Evolutionary conservation across 768 basidiomycete genomes (phyloP), one percentile per base, ranked within the genome.

Genomic region (Mrakia blollopis): DNA sequence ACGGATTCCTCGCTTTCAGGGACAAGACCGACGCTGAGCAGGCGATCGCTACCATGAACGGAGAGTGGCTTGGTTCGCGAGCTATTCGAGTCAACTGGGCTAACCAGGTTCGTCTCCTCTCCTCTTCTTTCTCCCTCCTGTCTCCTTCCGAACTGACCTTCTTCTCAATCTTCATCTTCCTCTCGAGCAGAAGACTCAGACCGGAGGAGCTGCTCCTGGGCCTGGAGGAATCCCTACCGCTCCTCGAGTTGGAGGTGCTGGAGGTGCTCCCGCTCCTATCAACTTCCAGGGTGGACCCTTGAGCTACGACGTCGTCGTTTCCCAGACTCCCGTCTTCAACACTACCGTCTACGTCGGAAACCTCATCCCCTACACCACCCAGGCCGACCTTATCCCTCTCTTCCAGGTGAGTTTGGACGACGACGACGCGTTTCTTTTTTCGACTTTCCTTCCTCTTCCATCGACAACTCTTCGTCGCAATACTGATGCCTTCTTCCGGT

Each of bases 81-180:
- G 97, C 97, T 79, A 99, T 99, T 82, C 91, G 97, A 80, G 96
- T 98, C 84, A 99, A 99, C 86, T 99, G 96, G 96, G 97, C 97
- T 73, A 98, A 98, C 86, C 96, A 76, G 67, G 75, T 76, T 50
- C 23, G 75, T 76, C 44, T 9, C 14, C 44, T 4, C 44, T n/a
- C 35, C n/a, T 30, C 44, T 47, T 14, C 18, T 50, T 21, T 14
- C 25, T 61, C 23, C 37, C n/a, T 41, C 2, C 3, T 23, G 2
- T 44, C 32, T 37, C 25, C 1, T 23, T 44, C 72, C 10, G 10
- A 23, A 35, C 50, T 61, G 37, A 32, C 50, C 50, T 30, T 54
- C 50, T 37, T 32, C 32, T 32, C 28, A 28, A 57, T 23, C 35
- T 35, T 35, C 28, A 9, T 28, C 13, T 75, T 70, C 13, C 25